Conservation (phyloP, 331 rosid species). For the Dryas integrifolia region DNA sequence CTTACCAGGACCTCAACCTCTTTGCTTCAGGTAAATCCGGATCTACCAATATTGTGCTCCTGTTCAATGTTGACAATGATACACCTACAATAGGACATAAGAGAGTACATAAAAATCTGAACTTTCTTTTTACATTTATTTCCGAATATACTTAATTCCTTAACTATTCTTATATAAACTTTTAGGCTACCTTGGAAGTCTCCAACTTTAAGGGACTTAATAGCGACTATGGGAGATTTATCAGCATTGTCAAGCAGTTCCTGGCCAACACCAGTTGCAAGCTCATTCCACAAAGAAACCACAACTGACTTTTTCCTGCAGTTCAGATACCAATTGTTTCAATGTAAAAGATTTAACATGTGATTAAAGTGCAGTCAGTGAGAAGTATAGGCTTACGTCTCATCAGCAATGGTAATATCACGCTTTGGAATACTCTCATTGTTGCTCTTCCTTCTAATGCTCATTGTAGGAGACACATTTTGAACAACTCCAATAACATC, state of each 20-base stretch:
- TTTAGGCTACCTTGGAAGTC: slow-evolving; percentile 71
- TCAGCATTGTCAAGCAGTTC: slow-evolving; percentile 66
- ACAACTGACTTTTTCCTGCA: slow-evolving; percentile 82
- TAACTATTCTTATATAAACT: background rate
- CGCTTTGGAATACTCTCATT: slow-evolving; percentile 82
- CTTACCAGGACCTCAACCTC: slow-evolving; percentile 71
- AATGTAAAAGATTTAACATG: background rate
- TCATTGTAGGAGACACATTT: slow-evolving; percentile 79
- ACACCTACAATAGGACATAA: slow-evolving; percentile 53
- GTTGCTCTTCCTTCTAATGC: slow-evolving; percentile 75
- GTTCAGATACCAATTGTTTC: background rate
- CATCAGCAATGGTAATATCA: slow-evolving; percentile 93
- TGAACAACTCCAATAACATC: slow-evolving; percentile 90
- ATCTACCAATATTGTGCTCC: slow-evolving; percentile 52
- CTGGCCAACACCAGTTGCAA: slow-evolving; percentile 81
- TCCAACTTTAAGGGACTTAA: slow-evolving; percentile 83
- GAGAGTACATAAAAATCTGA: background rate
- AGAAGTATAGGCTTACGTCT: slow-evolving; percentile 44
- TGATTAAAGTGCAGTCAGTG: background rate
- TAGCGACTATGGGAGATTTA: slow-evolving; percentile 68
- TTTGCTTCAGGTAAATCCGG: slow-evolving; percentile 78
- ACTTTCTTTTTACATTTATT: background rate
- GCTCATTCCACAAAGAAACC: slow-evolving; percentile 91
- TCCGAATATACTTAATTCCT: background rate
- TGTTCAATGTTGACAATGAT: slow-evolving; percentile 70